Conservation (phyloP, 176 grass and related monocot species). For the Secale cereale region DNA sequence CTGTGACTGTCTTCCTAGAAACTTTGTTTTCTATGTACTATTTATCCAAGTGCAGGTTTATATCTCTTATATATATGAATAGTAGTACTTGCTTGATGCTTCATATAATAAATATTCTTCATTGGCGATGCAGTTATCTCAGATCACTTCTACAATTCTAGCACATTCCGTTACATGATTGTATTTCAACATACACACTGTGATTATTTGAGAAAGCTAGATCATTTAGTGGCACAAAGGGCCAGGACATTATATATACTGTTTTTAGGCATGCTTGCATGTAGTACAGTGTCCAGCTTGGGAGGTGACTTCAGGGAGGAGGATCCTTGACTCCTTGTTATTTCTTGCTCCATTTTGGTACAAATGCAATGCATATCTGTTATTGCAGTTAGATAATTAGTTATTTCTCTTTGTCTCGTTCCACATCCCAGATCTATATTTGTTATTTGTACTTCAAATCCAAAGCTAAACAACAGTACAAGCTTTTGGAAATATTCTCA, state of each 20-base stretch:
- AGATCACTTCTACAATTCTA: constrained; percentile 11
- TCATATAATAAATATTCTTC: neutral
- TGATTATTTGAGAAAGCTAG: constrained; percentile 11
- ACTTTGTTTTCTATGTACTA: neutral
- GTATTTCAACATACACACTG: neutral
- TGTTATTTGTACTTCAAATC: constrained; percentile 17
- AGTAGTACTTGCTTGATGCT: too few relatives aligned
- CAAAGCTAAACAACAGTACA: neutral
- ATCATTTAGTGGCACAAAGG: neutral
- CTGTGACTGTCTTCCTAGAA: neutral
- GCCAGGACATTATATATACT: neutral
- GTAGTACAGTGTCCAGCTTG: neutral
- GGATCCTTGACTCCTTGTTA: neutral
- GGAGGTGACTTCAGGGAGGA: neutral
- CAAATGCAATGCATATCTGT: neutral
- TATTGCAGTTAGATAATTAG: constrained; percentile 5
- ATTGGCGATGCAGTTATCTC: neutral
- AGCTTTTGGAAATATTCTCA: constrained; percentile 2
- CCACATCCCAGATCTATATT: neutral
- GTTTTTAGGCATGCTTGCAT: neutral
- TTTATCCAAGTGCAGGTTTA: neutral
- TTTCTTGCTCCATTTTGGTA: neutral
- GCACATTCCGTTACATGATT: neutral
- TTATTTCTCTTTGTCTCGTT: constrained; percentile 3
- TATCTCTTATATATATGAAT: too few relatives aligned